Conservation (phyloP, 2,329 filamentous ascomycete genomes). For the Claviceps monticola region DNA sequence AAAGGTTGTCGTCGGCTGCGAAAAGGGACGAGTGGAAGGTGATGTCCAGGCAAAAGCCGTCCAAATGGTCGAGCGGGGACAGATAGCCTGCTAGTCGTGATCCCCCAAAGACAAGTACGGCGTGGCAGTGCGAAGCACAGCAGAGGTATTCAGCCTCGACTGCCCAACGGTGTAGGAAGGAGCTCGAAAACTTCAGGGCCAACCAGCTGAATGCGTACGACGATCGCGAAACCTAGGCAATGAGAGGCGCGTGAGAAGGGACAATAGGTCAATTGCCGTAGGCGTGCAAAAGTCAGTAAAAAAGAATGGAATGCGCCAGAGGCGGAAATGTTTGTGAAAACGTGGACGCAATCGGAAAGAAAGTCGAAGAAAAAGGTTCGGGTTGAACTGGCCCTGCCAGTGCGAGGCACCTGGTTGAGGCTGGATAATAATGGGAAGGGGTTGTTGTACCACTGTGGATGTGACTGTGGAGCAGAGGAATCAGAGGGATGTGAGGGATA, state of each 20-base stretch:
- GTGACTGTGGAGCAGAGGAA: background rate
- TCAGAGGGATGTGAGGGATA: no score
- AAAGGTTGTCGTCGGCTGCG: background rate
- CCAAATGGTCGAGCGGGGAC: background rate
- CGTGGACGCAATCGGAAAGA: background rate
- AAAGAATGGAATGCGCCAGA: slow-evolving; percentile 5
- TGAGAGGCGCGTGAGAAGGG: background rate
- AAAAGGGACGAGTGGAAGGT: background rate
- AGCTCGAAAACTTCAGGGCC: background rate
- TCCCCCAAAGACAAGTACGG: background rate
- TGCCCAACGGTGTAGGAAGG: background rate
- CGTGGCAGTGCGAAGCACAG: background rate
- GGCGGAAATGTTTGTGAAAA: background rate
- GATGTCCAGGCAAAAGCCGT: background rate
- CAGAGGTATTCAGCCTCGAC: background rate
- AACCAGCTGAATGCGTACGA: background rate
- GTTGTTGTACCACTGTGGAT: background rate
- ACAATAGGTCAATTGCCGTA: background rate
- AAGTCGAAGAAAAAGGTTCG: background rate
- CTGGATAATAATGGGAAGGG: background rate
- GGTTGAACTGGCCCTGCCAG: background rate
- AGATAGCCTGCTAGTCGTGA: slow-evolving; percentile 4
- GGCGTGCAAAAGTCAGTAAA: background rate
- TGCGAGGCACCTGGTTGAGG: background rate
- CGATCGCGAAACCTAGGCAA: background rate